Evolutionary conservation across 306 rosid species (phyloP).

Genomic region (Cucurbita maxima): DNA sequence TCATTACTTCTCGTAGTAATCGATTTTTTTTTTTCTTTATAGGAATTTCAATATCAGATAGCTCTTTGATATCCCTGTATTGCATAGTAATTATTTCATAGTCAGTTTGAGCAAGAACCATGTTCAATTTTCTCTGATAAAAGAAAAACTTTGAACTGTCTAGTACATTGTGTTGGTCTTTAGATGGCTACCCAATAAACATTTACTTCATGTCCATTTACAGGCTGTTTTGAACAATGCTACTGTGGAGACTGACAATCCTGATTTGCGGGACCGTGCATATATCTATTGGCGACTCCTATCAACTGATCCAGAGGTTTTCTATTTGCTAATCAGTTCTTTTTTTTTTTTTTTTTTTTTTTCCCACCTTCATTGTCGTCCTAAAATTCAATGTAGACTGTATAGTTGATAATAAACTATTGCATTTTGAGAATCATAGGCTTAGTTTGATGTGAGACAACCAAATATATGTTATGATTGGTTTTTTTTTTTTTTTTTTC

Average conservation of each 20-base stretch:
- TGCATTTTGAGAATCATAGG: neutral
- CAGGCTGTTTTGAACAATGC: slow-evolving; percentile 99
- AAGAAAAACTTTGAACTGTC: neutral
- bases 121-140: neutral
- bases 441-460: neutral
- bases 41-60: neutral
- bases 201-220: neutral
- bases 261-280: slow-evolving; percentile 96
- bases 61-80: neutral
- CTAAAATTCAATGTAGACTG: neutral
- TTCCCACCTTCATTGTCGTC: neutral
- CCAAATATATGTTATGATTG: neutral
- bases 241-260: slow-evolving; percentile 95
- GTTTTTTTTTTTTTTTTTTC: neutral
- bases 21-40: neutral
- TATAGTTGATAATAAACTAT: neutral
- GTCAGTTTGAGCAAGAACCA: neutral
- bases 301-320: slow-evolving; percentile 98
- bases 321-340: slow-evolving; percentile 1
- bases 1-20: neutral
- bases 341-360: neutral
- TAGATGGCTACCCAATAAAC: neutral
- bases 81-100: neutral
- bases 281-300: slow-evolving; percentile 99
- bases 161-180: neutral